Conservation (phyloP, 2,329 filamentous ascomycete genomes). For the Dactylellina leptospora region DNA sequence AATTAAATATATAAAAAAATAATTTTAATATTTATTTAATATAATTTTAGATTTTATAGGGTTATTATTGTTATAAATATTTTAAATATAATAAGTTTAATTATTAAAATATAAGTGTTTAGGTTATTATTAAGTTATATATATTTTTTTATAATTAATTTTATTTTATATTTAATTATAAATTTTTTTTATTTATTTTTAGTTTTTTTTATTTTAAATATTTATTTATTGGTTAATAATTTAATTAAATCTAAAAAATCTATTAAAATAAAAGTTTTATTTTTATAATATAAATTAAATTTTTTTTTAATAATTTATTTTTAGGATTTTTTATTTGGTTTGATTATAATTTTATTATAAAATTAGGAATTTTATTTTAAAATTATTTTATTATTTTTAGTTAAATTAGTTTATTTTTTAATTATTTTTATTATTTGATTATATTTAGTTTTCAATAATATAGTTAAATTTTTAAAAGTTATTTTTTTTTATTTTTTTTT, state of each 20-base stretch:
- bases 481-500: conserved; percentile 1
- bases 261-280: conserved; percentile 21
- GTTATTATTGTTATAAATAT: conserved; percentile 19
- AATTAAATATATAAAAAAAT: conserved; percentile 17
- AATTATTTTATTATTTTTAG: not conserved
- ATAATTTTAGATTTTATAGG: conserved; percentile 10
- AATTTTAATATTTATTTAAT: conserved; percentile 29
- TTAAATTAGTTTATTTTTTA: conserved; percentile 8
- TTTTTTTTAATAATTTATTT: conserved; percentile 31
- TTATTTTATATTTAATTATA: conserved; percentile 18
- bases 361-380: not conserved
- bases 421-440: conserved; percentile 5
- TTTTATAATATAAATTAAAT: conserved; percentile 7
- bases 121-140: conserved; percentile 20
- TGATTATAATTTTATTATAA: conserved; percentile 11
- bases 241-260: conserved; percentile 7
- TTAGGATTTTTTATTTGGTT: not conserved
- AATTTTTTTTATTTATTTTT: not conserved
- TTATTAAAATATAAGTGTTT: conserved; percentile 25
- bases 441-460: conserved; percentile 21
- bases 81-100: conserved; percentile 30
- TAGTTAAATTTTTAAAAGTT: conserved; percentile 11
- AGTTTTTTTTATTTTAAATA: conserved; percentile 4
- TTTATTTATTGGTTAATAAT: conserved; percentile 12
- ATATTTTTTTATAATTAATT: conserved; percentile 14